Conservation (phyloP, 2,329 filamentous ascomycete genomes). For the Thermomyces lanuginosus region DNA sequence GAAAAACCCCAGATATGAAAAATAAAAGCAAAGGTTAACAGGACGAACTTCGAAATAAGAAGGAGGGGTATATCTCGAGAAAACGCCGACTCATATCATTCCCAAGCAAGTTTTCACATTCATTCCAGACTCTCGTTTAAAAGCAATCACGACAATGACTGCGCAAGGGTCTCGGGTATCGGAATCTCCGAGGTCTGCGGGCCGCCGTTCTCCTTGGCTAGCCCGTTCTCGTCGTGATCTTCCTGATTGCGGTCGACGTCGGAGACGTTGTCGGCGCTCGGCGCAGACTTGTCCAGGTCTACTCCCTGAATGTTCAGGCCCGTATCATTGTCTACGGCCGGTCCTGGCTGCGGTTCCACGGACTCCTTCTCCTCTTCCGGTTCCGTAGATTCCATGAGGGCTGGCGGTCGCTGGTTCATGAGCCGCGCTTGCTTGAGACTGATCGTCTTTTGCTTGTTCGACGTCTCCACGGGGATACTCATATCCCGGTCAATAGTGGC, state of each 20-base stretch:
- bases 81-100: conserved; percentile 13
- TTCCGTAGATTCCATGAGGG: conserved; percentile 50
- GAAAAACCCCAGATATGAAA: too few relatives aligned
- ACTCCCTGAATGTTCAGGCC: conserved; percentile 21
- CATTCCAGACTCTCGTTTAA: too few relatives aligned
- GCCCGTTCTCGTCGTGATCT: conserved; percentile 8
- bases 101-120: neutral
- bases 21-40: conserved; percentile 10
- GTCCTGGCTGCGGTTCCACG: conserved; percentile 7
- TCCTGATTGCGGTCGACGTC: too few relatives aligned
- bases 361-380: conserved; percentile 11
- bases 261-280: conserved; percentile 7
- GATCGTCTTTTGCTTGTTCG: conserved; percentile 94
- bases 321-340: conserved; percentile 12
- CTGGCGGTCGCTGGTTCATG: conserved; percentile 79
- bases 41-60: conserved; percentile 8
- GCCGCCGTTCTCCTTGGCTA: conserved; percentile 1
- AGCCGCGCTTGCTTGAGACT: conserved; percentile 73
- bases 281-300: conserved; percentile 13
- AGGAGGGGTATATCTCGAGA: conserved; percentile 27
- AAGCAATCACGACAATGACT: conserved; percentile 8
- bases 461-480: conserved; percentile 62
- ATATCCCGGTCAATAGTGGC: conserved; percentile 89
- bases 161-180: conserved; percentile 13
- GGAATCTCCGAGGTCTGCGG: conserved; percentile 9